phyloP scores from a whole-genome alignment of 768 basidiomycete genomes.

The Ramaria rubella region DNA sequence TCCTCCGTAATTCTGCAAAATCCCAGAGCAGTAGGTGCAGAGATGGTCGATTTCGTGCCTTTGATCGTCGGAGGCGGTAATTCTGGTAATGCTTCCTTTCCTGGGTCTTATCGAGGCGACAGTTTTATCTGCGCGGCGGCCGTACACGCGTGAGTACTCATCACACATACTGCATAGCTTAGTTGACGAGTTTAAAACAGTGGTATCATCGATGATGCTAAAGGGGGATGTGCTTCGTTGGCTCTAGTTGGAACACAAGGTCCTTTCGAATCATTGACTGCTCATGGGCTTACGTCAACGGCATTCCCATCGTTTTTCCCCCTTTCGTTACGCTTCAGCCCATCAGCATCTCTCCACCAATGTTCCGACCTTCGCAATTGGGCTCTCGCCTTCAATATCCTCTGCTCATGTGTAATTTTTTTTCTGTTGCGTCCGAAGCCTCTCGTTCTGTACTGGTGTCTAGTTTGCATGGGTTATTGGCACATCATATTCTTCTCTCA shows the following conservation, averaged over 20 bases:
- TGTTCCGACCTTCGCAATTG: slow-evolving; percentile 65
- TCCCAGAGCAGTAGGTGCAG: slow-evolving; percentile 62
- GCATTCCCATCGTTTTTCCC: slow-evolving; percentile 75
- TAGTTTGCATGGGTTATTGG: slow-evolving; percentile 85
- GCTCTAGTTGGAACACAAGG: slow-evolving; percentile 69
- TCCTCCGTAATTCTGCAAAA: slow-evolving; percentile 59
- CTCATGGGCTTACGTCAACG: slow-evolving; percentile 61
- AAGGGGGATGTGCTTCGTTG: slow-evolving; percentile 73
- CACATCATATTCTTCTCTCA: slow-evolving; percentile 77
- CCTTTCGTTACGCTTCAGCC: slow-evolving; percentile 53
- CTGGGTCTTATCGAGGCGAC: slow-evolving; percentile 73
- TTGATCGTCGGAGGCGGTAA: slow-evolving; percentile 86
- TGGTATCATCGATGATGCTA: slow-evolving; percentile 53
- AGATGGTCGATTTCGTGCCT: slow-evolving; percentile 60
- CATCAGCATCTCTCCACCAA: slow-evolving; percentile 42
- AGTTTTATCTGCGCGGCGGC: slow-evolving; percentile 82
- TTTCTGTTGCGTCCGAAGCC: slow-evolving; percentile 65
- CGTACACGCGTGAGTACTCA: slow-evolving; percentile 58
- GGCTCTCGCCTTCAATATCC: slow-evolving; percentile 68
- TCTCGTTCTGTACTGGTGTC: slow-evolving; percentile 63
- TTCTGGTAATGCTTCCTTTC: slow-evolving; percentile 24
- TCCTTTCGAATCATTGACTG: slow-evolving; percentile 50
- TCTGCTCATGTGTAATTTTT: slow-evolving; percentile 62
- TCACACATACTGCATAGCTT: neutral
- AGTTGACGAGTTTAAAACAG: slow-evolving; percentile 29